phyloP scores from a whole-genome alignment of 2,329 filamentous ascomycete species.

The Metarhizium sp. region DNA sequence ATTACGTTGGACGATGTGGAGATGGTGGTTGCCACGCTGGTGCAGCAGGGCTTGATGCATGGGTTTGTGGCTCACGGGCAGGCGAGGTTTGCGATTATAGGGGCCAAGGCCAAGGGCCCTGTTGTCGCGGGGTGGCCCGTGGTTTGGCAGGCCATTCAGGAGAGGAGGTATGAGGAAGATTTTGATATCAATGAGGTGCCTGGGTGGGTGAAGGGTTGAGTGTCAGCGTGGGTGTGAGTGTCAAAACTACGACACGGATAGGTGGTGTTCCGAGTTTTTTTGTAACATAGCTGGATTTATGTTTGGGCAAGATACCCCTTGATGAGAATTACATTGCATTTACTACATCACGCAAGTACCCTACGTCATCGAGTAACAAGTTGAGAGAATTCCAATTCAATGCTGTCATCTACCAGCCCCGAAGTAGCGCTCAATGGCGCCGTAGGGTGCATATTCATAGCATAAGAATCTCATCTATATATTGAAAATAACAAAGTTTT shows the following conservation, averaged over 20 bases:
- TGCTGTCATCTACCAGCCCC: too few relatives aligned
- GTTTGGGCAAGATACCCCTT: background rate
- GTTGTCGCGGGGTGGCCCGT: slow-evolving; percentile 66
- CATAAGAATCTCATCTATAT: background rate
- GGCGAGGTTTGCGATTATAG: slow-evolving; percentile 72
- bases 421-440: background rate
- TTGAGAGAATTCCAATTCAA: too few relatives aligned
- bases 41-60: slow-evolving; percentile 71
- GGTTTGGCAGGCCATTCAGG: slow-evolving; percentile 59
- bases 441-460: slow-evolving; percentile 3
- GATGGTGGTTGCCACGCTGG: slow-evolving; percentile 63
- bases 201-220: slow-evolving; percentile 57
- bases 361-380: too few relatives aligned
- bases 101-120: slow-evolving; percentile 58
- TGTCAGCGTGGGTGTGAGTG: slow-evolving; percentile 6
- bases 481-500: too few relatives aligned
- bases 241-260: too few relatives aligned
- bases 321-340: background rate
- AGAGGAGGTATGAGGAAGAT: slow-evolving; percentile 48
- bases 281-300: background rate
- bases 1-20: slow-evolving; percentile 61
- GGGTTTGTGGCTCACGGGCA: slow-evolving; percentile 76
- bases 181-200: slow-evolving; percentile 58
- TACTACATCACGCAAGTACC: background rate
- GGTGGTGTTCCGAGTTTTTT: background rate